These are phyloP conservation scores for Yarrowia sp. DNA, from an alignment of 805 yeast species.

Conservation along the genomic window DNA sequence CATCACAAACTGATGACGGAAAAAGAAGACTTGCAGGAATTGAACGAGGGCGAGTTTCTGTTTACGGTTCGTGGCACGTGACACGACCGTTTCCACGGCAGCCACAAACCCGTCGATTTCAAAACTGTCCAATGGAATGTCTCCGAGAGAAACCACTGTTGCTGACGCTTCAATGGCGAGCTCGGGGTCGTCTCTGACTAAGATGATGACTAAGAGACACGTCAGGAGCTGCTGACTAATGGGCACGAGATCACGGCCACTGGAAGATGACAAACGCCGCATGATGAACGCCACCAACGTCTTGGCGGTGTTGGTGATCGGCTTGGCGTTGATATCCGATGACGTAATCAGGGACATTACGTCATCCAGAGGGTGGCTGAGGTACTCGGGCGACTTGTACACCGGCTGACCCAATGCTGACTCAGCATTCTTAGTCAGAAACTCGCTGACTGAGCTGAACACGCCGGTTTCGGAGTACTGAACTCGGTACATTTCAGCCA, in stretches of 20 bases:
- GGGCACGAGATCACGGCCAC: constrained; percentile 53
- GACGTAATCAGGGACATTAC: neutral
- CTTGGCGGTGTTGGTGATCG: constrained; percentile 53
- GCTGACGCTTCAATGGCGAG: constrained; percentile 45
- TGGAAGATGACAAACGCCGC: constrained; percentile 53
- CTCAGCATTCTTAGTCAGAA: neutral
- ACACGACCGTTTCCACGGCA: constrained; percentile 45
- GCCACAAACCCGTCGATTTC: constrained; percentile 46
- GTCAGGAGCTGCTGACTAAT: constrained; percentile 62
- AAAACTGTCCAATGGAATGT: constrained; percentile 46
- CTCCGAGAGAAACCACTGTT: constrained; percentile 48
- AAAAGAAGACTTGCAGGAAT: constrained; percentile 67
- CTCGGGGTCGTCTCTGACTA: constrained; percentile 77
- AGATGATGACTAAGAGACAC: constrained; percentile 59
- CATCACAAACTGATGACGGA: constrained; percentile 62
- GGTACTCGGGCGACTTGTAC: neutral
- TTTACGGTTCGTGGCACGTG: constrained; percentile 47
- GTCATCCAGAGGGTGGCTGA: neutral
- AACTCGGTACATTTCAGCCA: constrained; percentile 49
- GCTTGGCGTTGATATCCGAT: neutral
- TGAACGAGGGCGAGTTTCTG: constrained; percentile 67
- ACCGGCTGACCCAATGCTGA: neutral
- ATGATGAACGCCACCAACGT: constrained; percentile 63
- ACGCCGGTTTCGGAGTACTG: constrained; percentile 44
- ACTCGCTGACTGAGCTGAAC: neutral